These are phyloP conservation scores for Meredithiella fracta DNA, from an alignment of 2,329 filamentous ascomycete genomes.

Conservation along the genomic window DNA sequence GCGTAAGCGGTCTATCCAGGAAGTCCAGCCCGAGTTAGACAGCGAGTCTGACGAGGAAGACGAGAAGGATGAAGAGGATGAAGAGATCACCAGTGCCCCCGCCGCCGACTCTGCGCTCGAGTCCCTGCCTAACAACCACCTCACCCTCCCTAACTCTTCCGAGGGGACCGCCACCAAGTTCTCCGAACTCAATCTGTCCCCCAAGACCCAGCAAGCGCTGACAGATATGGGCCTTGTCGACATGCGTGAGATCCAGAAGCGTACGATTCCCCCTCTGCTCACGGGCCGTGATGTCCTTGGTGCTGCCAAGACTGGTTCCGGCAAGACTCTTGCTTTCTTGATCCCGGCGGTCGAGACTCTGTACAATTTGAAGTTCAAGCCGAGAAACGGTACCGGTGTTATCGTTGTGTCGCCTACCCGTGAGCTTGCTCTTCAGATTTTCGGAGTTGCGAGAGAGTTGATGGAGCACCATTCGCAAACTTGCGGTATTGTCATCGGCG, in stretches of 20 bases:
- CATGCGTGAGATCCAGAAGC: constrained; percentile 89
- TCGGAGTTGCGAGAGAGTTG: constrained; percentile 82
- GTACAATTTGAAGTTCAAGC: constrained; percentile 79
- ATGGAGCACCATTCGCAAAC: constrained; percentile 90
- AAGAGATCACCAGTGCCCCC: constrained; percentile 13
- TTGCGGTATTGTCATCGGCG: constrained; percentile 90
- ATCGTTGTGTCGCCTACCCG: constrained; percentile 86
- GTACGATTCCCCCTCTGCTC: constrained; percentile 72
- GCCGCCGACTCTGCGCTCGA: constrained; percentile 15
- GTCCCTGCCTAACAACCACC: constrained; percentile 24
- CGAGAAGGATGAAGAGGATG: constrained; percentile 3
- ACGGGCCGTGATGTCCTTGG: constrained; percentile 86
- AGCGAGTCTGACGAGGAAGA: constrained; percentile 16
- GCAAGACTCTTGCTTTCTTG: constrained; percentile 89
- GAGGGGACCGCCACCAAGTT: constrained; percentile 54
- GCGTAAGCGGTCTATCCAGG: constrained; percentile 18
- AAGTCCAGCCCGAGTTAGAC: constrained; percentile 16
- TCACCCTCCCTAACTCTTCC: constrained; percentile 38
- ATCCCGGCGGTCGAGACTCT: constrained; percentile 92
- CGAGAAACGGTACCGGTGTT: constrained; percentile 80
- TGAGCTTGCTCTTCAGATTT: constrained; percentile 89
- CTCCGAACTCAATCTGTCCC: constrained; percentile 66
- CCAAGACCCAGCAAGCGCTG: constrained; percentile 78
- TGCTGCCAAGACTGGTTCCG: constrained; percentile 88
- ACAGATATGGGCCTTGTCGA: constrained; percentile 80